A percentile compares a stretch with the other conserved stretches of the same genome.
These are phyloP conservation scores for Udeniomyces megalosporus DNA, from an alignment of 768 basidiomycete species.

Conservation along the genomic window DNA sequence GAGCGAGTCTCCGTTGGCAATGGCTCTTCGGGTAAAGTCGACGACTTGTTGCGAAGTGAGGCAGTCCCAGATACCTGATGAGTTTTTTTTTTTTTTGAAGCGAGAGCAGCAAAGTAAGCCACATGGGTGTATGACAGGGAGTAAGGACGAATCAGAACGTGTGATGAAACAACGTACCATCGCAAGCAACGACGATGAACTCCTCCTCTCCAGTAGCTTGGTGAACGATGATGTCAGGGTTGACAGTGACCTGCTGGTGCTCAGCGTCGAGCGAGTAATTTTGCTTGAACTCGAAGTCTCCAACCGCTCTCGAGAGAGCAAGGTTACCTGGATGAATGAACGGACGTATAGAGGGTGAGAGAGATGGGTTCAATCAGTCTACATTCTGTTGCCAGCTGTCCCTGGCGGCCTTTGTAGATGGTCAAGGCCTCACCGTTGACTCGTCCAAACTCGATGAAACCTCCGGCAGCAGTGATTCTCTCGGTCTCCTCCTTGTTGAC, in stretches of 20 bases:
- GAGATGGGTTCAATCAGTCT: not conserved
- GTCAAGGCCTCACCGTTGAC: constrained; percentile 68
- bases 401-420: not conserved
- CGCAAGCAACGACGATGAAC: constrained; percentile 90
- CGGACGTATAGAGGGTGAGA: not conserved
- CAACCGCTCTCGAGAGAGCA: constrained; percentile 81
- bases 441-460: constrained; percentile 88
- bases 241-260: constrained; percentile 81
- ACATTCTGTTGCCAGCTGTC: constrained; percentile 4
- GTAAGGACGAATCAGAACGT: not conserved
- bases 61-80: constrained; percentile 98
- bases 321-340: constrained; percentile 54
- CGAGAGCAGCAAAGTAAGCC: not conserved
- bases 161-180: constrained; percentile 44
- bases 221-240: constrained; percentile 80
- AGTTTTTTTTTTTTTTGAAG: too few species aligned
- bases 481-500: constrained; percentile 64
- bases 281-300: constrained; percentile 99
- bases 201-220: constrained; percentile 76
- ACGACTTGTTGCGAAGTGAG: constrained; percentile 80
- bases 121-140: not conserved
- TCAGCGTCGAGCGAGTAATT: constrained; percentile 65
- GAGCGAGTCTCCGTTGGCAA: constrained; percentile 63
- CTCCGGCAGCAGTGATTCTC: constrained; percentile 78
- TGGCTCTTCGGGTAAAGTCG: constrained; percentile 65